These are phyloP conservation scores for Choiromyces venosus DNA, from an alignment of 495 filamentous ascomycete species.

Conservation along the genomic window DNA sequence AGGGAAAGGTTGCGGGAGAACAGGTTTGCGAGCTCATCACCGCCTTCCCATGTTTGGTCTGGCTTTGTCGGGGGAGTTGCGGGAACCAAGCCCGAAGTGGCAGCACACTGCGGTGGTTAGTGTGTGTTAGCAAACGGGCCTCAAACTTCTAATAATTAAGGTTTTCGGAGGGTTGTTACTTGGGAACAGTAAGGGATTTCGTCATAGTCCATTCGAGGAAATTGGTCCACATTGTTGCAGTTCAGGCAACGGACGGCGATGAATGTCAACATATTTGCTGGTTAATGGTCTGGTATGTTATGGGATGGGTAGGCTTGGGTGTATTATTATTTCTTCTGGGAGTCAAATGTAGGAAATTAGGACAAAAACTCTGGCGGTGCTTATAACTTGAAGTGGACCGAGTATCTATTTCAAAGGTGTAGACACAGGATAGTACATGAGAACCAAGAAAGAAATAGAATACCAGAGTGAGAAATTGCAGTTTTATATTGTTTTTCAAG, in stretches of 20 bases:
- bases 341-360: slow-evolving; percentile 3
- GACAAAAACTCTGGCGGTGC: neutral
- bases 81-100: slow-evolving; percentile 36
- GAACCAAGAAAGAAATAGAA: slow-evolving; percentile 24
- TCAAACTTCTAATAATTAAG: neutral
- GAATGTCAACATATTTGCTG: slow-evolving; percentile 35
- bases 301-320: neutral
- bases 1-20: slow-evolving; percentile 61
- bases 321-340: slow-evolving; percentile 4
- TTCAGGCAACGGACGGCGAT: slow-evolving; percentile 36
- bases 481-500: slow-evolving; percentile 10
- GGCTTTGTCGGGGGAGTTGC: slow-evolving; percentile 26
- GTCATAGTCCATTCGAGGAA: slow-evolving; percentile 36
- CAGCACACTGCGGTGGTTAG: slow-evolving; percentile 25
- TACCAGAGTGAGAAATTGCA: slow-evolving; percentile 25
- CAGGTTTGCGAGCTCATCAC: slow-evolving; percentile 61
- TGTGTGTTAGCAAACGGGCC: neutral
- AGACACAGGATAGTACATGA: neutral
- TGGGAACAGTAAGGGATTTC: slow-evolving; percentile 41
- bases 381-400: neutral
- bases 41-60: slow-evolving; percentile 13
- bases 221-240: slow-evolving; percentile 40
- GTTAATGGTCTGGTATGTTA: slow-evolving; percentile 9
- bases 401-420: slow-evolving; percentile 4
- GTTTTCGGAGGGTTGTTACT: slow-evolving; percentile 3